Evolutionary conservation across 2,329 filamentous ascomycete genomes (phyloP).

Genomic region (Helotiales sp.): DNA sequence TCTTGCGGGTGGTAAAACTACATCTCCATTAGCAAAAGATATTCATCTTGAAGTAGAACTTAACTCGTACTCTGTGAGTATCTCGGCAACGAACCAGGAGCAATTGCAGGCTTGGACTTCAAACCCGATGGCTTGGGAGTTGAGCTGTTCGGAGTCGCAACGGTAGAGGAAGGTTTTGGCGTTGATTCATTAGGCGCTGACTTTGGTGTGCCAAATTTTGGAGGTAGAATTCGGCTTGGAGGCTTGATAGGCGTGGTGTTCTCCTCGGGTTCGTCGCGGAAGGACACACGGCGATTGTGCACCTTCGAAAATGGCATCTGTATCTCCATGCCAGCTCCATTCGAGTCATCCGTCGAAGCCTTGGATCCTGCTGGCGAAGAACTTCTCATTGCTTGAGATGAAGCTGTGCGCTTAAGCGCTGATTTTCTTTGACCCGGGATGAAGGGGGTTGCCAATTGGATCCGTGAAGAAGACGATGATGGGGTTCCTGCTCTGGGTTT

Average conservation of each 20-base stretch:
- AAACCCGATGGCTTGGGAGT: not conserved
- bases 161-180: not conserved
- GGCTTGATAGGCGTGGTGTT: constrained; percentile 1
- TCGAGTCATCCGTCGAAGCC: constrained; percentile 22
- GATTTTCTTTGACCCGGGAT: constrained; percentile 38
- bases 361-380: constrained; percentile 29
- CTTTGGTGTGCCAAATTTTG: not conserved
- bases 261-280: constrained; percentile 24
- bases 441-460: constrained; percentile 36
- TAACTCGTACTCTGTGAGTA: constrained; percentile 11
- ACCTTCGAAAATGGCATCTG: constrained; percentile 33
- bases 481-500: constrained; percentile 15
- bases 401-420: constrained; percentile 29
- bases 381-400: constrained; percentile 31
- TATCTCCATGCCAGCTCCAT: constrained; percentile 32
- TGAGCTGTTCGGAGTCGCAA: constrained; percentile 9
- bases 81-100: not conserved
- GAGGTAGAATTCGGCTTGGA: constrained; percentile 17
- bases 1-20: not conserved
- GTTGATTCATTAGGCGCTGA: not conserved
- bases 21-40: not conserved
- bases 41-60: not conserved
- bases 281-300: constrained; percentile 30
- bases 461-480: constrained; percentile 3
- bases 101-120: not conserved